Evolutionary conservation across 495 filamentous ascomycete species (phyloP).

Genomic region (Xylaria venustula): DNA sequence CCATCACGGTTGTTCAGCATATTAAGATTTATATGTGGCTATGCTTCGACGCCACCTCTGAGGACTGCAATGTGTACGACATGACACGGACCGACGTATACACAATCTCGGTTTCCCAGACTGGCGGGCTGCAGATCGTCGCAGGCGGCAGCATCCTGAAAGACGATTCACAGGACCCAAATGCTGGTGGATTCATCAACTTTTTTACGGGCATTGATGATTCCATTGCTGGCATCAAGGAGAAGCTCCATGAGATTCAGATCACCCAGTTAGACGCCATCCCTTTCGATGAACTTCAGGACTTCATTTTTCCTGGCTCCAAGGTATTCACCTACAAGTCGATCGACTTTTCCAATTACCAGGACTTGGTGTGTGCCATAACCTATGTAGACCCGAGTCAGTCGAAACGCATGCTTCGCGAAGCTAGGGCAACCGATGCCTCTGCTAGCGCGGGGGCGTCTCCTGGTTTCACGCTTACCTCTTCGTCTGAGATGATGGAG

Average conservation of each 20-base stretch:
- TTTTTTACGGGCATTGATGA: background rate
- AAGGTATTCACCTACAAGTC: conserved; percentile 7
- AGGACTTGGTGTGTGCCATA: conserved; percentile 5
- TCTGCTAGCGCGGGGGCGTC: background rate
- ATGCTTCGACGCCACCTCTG: background rate
- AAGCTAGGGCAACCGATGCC: background rate
- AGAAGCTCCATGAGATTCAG: background rate
- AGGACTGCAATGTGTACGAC: background rate
- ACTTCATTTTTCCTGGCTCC: conserved; percentile 8
- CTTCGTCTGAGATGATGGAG: conserved; percentile 8
- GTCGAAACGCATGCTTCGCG: background rate
- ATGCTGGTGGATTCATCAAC: background rate
- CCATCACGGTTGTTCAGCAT: conserved; percentile 3
- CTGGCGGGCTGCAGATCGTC: background rate
- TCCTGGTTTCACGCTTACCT: background rate
- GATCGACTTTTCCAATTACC: background rate
- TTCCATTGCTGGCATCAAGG: background rate
- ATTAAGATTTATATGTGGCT: background rate
- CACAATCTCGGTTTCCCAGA: background rate
- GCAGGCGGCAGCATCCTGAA: background rate
- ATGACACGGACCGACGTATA: conserved; percentile 1
- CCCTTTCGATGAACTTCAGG: background rate
- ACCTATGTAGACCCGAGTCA: conserved; percentile 8
- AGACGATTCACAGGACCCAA: background rate
- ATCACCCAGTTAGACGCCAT: background rate